Conservation (phyloP, 129 eudicot species). For the Centella asiatica region DNA sequence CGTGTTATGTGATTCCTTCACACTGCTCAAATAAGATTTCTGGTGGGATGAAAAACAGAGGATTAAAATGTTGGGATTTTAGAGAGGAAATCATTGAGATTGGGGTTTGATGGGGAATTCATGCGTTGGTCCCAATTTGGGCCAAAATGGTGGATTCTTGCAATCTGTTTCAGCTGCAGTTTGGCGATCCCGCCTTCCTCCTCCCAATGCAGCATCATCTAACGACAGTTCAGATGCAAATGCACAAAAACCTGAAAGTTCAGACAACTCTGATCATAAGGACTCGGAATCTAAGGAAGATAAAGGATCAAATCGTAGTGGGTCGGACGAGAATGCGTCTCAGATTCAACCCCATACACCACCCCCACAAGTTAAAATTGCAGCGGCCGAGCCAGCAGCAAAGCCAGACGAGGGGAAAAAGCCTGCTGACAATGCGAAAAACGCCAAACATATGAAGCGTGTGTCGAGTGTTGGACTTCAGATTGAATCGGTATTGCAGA, state of each 20-base stretch:
- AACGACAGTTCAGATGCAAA: conserved; percentile 9
- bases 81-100: conserved; percentile 15
- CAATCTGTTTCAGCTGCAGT: conserved; percentile 82
- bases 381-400: conserved; percentile 9
- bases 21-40: conserved; percentile 8
- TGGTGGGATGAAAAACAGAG: not conserved
- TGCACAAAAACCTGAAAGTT: conserved; percentile 10
- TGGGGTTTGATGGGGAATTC: conserved; percentile 62
- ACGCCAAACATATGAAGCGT: conserved; percentile 34
- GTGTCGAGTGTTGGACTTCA: conserved; percentile 68
- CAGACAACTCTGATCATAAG: conserved; percentile 2
- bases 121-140: conserved; percentile 42
- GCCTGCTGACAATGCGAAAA: conserved; percentile 13
- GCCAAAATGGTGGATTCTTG: conserved; percentile 53
- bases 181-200: conserved; percentile 41
- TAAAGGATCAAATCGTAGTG: conserved; percentile 7
- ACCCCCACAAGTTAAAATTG: conserved; percentile 30
- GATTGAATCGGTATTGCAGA: conserved; percentile 53
- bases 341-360: conserved; percentile 27
- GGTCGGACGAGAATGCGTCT: conserved; percentile 2
- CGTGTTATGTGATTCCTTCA: conserved; percentile 17
- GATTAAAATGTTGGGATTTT: conserved; percentile 17
- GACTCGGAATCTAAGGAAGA: not conserved
- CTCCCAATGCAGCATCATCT: conserved; percentile 17
- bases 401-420: conserved; percentile 7